phyloP scores from a whole-genome alignment of 169 alveolate genomes.

The Plasmodium berghei region DNA sequence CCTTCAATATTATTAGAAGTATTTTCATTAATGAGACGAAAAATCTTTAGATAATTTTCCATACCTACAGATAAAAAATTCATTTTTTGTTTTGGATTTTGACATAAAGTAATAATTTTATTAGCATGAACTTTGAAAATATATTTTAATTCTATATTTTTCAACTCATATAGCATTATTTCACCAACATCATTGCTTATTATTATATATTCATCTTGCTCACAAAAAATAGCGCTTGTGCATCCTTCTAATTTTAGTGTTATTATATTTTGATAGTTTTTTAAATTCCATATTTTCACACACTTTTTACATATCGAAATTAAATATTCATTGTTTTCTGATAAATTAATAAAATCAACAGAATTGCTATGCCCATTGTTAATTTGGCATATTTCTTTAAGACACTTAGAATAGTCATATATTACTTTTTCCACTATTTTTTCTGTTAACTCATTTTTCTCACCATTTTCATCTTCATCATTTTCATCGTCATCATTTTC shows the following conservation, averaged over 20 bases:
- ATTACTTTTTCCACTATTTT: slow-evolving; percentile 66
- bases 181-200: slow-evolving; percentile 79
- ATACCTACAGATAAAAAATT: slow-evolving; percentile 83
- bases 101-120: slow-evolving; percentile 73
- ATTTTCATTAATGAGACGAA: slow-evolving; percentile 48
- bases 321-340: slow-evolving; percentile 79
- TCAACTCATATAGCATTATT: slow-evolving; percentile 77
- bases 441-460: slow-evolving; percentile 3
- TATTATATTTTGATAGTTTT: slow-evolving; percentile 77
- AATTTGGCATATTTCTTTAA: slow-evolving; percentile 78
- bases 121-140: slow-evolving; percentile 78
- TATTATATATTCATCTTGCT: slow-evolving; percentile 76
- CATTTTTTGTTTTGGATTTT: slow-evolving; percentile 48
- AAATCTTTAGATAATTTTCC: slow-evolving; percentile 81
- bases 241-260: slow-evolving; percentile 78
- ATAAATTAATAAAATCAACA: slow-evolving; percentile 78
- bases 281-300: slow-evolving; percentile 82
- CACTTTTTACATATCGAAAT: slow-evolving; percentile 81
- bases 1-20: neutral
- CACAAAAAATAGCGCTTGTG: slow-evolving; percentile 77
- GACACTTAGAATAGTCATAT: slow-evolving; percentile 71
- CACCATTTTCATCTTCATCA: neutral
- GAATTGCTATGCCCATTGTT: slow-evolving; percentile 80
- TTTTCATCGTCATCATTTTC: slow-evolving; percentile 20
- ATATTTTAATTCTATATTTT: slow-evolving; percentile 76